Evolutionary conservation across 2,329 filamentous ascomycete genomes (phyloP).

Genomic region (Cladosporium austrohemisphaericum): DNA sequence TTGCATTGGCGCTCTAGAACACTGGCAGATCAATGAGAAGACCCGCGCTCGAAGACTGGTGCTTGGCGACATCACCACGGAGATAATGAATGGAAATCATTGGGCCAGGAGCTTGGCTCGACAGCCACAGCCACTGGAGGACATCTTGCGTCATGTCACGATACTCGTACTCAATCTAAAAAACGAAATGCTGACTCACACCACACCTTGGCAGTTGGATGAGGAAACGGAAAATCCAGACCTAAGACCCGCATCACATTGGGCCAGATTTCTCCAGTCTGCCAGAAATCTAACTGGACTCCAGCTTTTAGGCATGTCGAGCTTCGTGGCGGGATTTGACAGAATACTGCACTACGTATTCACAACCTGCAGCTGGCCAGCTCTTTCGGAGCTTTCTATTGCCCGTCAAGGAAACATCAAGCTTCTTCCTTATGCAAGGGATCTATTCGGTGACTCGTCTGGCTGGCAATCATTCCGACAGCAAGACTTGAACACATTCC

Average conservation of each 20-base stretch:
- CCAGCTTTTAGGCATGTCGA: background rate
- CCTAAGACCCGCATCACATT: background rate
- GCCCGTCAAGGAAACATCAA: background rate
- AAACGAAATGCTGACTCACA: too few species aligned
- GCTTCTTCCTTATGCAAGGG: background rate
- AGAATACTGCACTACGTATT: background rate
- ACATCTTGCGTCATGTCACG: too few species aligned
- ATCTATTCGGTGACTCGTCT: background rate
- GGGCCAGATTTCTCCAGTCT: background rate
- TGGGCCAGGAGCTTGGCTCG: too few species aligned
- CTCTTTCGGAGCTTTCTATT: background rate
- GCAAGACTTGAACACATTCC: background rate
- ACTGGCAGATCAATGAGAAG: too few species aligned
- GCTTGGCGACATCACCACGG: too few species aligned
- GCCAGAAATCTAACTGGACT: background rate
- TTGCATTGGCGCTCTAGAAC: too few species aligned
- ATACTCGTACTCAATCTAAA: too few species aligned
- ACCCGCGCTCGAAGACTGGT: too few species aligned
- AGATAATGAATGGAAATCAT: too few species aligned
- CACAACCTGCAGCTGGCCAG: background rate
- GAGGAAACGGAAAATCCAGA: background rate
- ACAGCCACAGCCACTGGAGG: too few species aligned
- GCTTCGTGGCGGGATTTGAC: background rate
- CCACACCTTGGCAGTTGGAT: too few species aligned
- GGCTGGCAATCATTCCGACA: background rate